Evolutionary conservation across 2,329 filamentous ascomycete genomes (phyloP), one percentile per base, ranked within the genome.

Genomic region (Botrytis fabae): DNA sequence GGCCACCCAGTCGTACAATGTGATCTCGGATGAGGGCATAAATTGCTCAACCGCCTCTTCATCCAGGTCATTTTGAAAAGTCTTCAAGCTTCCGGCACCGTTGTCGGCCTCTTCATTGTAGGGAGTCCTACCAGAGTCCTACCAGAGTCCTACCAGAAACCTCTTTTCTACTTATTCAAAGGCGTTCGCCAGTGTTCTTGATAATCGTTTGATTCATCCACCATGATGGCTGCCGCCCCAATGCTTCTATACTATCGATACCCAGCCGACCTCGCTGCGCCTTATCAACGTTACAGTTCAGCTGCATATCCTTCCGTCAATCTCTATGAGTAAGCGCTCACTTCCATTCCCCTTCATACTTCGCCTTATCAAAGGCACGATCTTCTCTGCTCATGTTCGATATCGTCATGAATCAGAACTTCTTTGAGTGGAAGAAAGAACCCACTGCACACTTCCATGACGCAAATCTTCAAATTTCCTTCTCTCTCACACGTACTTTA

Each of bases 321-420:
- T 40, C 62, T 66, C 18, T 60, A 72, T 72, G 70, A 72, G 70
- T 72, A 72, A 72, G 70, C 25, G 70, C 70, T 69, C 51, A 46
- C 70, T 57, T 42, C 44, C 16, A 35, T 28, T 51, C 20, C 44
- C 38, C 20, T 35, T 57, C 3, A 54, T 57, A 38, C 12, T 71
- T 65, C 4, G 22, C 46, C 46, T 22, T 25, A 32, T 28, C 20
- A 22, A 25, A 32, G 40, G n/a, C n/a, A 42, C 20, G 38, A 25
- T 57, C 20, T 32, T n/a, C 9, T 16, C 65, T 69, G 10, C 48
- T 57, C 65, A 57, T 22, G 18, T n/a, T 4, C 38, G 16, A 68
- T 68, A 22, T 57, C 20, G 35, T 38, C 46, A 57, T 22, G 25
- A 42, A 42, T 32, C 22, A 20, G 6, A 10, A 42, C 28, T 25